Evolutionary conservation across 331 rosid genomes (phyloP), one percentile per base, ranked within the genome.

Genomic region (Rhamnella rubrinervis): DNA sequence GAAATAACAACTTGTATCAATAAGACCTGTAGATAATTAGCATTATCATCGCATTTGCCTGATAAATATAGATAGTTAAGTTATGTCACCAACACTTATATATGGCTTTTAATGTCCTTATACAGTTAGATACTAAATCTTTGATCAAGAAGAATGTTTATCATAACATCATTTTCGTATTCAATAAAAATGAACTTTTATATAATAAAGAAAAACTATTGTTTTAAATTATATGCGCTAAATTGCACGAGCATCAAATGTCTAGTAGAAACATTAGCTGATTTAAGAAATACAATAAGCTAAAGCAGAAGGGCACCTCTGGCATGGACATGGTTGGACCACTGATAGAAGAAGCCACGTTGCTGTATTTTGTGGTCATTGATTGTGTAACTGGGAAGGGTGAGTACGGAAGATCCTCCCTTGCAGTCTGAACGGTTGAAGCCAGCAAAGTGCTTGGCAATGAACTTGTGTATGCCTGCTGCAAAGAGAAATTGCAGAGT

Each of bases 381-480:
- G 96, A 80, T 74, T 91, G 99, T 59, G 92, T 71, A 38, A 79
- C 79, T 39, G 96, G 97, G 76, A 95, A 95, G 67, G 99, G 96
- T 40, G 97, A 89, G 78, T 95, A 95, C 6, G 93, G 85, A 73
- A 84, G 83, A 69, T 95, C 97, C 49, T 95, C 99, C 84, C 97
- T 89, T 28, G 65, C 88, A 31, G 87, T 84, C 82, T 89, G 99
- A 79, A 75, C 89, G 0, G 78, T 87, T 7, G 96, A 89, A 70
- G 92, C 88, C 89, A 95, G 77, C 75, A 91, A 72, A 72, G 91
- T 84, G 85, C 83, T 85, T 51, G 99, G 96, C 78, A 95, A 81
- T 62, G 93, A 89, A 82, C 85, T 92, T 53, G 99, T 81, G 71
- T 95, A 91, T 37, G 84, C 97, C 86, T 91, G 95, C 82, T 77